Evolutionary conservation across 2,329 filamentous ascomycete species (phyloP), one percentile per base, ranked within the genome.

Genomic region (Fusarium nematophilum): DNA sequence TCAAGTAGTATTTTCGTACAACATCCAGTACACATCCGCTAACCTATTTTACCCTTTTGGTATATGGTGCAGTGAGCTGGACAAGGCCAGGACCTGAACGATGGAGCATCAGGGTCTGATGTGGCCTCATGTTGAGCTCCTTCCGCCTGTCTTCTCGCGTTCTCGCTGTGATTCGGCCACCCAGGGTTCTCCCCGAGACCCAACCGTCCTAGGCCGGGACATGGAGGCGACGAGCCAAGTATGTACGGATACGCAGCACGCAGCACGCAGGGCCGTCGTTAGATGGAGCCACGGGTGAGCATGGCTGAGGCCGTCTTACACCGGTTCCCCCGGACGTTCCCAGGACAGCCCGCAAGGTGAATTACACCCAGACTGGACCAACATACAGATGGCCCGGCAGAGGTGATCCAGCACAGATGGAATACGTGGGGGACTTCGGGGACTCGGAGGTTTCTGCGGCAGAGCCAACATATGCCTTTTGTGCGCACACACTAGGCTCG

Each of bases 81-180:
- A 46, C 50, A 29, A 38, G 31, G 34, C 46, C 50, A 64, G 37
- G 42, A 53, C 51, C 51, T 55, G 54, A 57, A 53, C 43, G 43
- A 61, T 53, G 56, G 43, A 57, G 36, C 23, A 39, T 37, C 52
- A 30, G 37, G 45, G 33, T 45, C 33, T 50, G 17, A 50, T 43
- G 51, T 63, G 59, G 60, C 56, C 50, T 61, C 56, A 61, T 64
- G 27, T 64, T 47, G 47, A 57, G 47, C 54, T 62, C 43, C 39
- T 13, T 47, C 50, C 26, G 38, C 34, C 46, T 42, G n/a, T 45
- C 43, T 27, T 45, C 45, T 48, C 21, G 36, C 29, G 36, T 27
- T 43, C 40, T 17, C 48, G 36, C n/a, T n/a, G n/a, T n/a, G n/a
- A n/a, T n/a, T n/a, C n/a, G n/a, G 21, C 27, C 61, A 36, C 42